Conservation (phyloP, 352 stramenopile species). For the Lagenidium giganteum region DNA sequence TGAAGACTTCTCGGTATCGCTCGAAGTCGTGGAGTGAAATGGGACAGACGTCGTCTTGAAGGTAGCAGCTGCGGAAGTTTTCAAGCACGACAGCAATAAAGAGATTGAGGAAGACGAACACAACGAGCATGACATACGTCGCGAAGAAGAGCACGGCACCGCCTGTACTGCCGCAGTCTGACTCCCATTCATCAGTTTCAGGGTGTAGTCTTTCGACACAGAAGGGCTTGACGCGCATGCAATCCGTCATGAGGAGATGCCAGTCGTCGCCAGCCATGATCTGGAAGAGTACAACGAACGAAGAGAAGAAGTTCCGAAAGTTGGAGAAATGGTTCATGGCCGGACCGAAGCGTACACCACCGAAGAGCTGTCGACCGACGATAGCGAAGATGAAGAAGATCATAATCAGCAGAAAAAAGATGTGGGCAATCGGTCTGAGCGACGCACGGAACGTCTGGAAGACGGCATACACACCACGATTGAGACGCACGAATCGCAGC, state of each 20-base stretch:
- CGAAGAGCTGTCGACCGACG: constrained; percentile 69
- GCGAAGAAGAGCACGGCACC: constrained; percentile 56
- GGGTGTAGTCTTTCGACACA: constrained; percentile 40
- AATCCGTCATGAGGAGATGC: constrained; percentile 80
- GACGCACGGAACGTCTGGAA: constrained; percentile 76
- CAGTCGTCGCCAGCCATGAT: constrained; percentile 82
- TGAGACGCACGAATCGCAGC: constrained; percentile 68
- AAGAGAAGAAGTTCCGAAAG: constrained; percentile 59
- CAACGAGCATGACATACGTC: constrained; percentile 68
- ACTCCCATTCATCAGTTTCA: constrained; percentile 31
- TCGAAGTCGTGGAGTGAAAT: constrained; percentile 79
- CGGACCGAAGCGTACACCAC: constrained; percentile 45
- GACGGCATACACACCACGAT: constrained; percentile 63
- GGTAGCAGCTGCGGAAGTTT: constrained; percentile 78
- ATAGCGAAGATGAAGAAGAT: constrained; percentile 83
- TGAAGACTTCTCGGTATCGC: constrained; percentile 62
- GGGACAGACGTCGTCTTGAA: constrained; percentile 67
- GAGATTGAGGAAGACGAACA: constrained; percentile 81
- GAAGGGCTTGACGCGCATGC: constrained; percentile 50
- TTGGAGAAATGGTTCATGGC: constrained; percentile 68
- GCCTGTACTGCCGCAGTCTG: constrained; percentile 49
- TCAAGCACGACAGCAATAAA: constrained; percentile 82
- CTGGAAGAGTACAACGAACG: constrained; percentile 66
- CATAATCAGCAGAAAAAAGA: constrained; percentile 80
- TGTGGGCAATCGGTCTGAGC: constrained; percentile 58